Conservation (phyloP, 768 basidiomycete genomes). For the Suillus weaverae region DNA sequence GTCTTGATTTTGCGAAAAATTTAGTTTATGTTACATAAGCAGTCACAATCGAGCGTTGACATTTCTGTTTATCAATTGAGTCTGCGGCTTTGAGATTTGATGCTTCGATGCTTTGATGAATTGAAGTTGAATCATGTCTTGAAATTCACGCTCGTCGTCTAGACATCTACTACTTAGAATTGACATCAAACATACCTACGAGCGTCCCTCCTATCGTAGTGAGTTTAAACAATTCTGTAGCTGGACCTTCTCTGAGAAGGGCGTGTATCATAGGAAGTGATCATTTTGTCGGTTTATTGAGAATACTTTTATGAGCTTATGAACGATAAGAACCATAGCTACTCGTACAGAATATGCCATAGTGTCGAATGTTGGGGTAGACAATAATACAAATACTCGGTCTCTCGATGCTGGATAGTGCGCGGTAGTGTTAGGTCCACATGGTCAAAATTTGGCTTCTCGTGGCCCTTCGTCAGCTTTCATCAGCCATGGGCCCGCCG, state of each 20-base stretch:
- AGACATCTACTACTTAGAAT: background rate
- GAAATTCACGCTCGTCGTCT: background rate
- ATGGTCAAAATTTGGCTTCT: background rate
- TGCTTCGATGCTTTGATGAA: too few relatives aligned
- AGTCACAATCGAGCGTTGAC: background rate
- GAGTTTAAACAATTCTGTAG: too few relatives aligned
- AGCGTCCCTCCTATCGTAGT: background rate
- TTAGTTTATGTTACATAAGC: background rate
- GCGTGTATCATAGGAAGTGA: background rate
- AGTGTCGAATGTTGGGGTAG: background rate
- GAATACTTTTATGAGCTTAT: background rate
- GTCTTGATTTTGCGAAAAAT: background rate
- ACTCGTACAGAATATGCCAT: background rate
- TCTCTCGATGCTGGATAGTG: background rate
- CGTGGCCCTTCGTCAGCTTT: background rate
- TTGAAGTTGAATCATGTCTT: background rate
- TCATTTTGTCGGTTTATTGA: background rate
- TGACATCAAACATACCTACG: background rate
- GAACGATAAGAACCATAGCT: background rate
- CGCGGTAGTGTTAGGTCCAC: background rate
- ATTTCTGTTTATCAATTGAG: background rate
- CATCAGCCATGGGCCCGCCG: background rate
- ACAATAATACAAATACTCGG: background rate
- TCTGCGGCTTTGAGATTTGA: background rate
- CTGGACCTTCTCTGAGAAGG: background rate